phyloP scores from a whole-genome alignment of 192 early-diverging fungal species.

The Geranomyces michiganensis region DNA sequence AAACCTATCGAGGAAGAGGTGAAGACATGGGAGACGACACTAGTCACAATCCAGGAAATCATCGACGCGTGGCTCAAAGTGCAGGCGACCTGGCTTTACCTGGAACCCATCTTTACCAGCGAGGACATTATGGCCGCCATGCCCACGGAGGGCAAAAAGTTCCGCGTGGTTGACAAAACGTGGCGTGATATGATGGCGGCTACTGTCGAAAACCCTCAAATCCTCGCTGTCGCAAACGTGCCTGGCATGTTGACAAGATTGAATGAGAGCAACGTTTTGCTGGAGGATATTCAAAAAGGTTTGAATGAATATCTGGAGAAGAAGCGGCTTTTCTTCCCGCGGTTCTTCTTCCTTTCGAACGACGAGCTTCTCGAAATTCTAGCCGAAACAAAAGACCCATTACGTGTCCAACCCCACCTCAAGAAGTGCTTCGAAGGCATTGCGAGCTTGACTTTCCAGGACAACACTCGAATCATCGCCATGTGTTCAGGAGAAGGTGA shows the following conservation, averaged over 20 bases:
- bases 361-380: constrained; percentile 65
- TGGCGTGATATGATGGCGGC: constrained; percentile 61
- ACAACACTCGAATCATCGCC: constrained; percentile 60
- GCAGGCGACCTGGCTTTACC: constrained; percentile 64
- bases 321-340: constrained; percentile 63
- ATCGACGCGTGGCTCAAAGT: constrained; percentile 66
- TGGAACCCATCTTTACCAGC: constrained; percentile 64
- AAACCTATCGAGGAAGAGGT: constrained; percentile 67
- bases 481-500: constrained; percentile 68
- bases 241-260: constrained; percentile 47
- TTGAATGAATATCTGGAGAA: constrained; percentile 67
- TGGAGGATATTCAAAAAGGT: constrained; percentile 67
- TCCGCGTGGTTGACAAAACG: constrained; percentile 60
- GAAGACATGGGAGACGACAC: constrained; percentile 56
- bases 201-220: constrained; percentile 57
- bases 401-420: constrained; percentile 62
- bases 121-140: constrained; percentile 65
- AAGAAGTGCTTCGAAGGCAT: constrained; percentile 69
- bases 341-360: constrained; percentile 68
- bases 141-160: constrained; percentile 64
- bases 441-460: constrained; percentile 58
- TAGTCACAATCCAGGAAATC: constrained; percentile 59
- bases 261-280: constrained; percentile 54
- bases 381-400: constrained; percentile 63
- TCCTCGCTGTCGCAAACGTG: constrained; percentile 47